Percentiles rank a stretch among this genome's conserved stretches.
Evolutionary conservation across 805 yeast species (phyloP).

Genomic region (Candida taoyuanica): DNA sequence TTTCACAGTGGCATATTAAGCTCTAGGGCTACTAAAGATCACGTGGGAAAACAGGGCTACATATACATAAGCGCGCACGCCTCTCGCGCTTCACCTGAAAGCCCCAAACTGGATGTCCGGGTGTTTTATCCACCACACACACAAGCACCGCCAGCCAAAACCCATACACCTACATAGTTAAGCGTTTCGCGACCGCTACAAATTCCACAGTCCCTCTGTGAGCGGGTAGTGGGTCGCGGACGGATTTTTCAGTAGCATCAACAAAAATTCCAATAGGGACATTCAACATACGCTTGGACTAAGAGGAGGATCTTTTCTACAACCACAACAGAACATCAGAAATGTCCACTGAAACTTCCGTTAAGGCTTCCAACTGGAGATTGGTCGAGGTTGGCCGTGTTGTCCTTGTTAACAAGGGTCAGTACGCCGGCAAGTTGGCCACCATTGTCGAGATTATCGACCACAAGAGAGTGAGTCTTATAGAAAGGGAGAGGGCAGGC

Average conservation of each 20-base stretch:
- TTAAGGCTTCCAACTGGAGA: slow-evolving; percentile 98
- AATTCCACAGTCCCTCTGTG: slow-evolving; percentile 2
- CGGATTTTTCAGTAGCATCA: slow-evolving; percentile 7
- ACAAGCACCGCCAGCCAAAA: neutral
- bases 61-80: no score
- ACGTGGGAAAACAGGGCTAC: no score
- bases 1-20: no score
- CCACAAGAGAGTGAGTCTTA: slow-evolving; percentile 96
- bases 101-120: no score
- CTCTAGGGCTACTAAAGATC: no score
- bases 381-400: slow-evolving; percentile 99
- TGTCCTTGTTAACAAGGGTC: slow-evolving; percentile 83
- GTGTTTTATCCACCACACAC: no score
- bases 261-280: slow-evolving; percentile 11
- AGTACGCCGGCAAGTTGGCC: slow-evolving; percentile 77
- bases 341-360: slow-evolving; percentile 70
- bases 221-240: slow-evolving; percentile 4
- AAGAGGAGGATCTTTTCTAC: neutral
- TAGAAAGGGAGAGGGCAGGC: slow-evolving; percentile 1
- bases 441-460: slow-evolving; percentile 97
- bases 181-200: neutral
- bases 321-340: slow-evolving; percentile 17
- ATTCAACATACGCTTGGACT: neutral
- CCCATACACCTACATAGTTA: neutral
- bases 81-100: no score